These are phyloP conservation scores for Alternaria infectoria DNA, from an alignment of 2,329 filamentous ascomycete genomes.

Conservation along the genomic window DNA sequence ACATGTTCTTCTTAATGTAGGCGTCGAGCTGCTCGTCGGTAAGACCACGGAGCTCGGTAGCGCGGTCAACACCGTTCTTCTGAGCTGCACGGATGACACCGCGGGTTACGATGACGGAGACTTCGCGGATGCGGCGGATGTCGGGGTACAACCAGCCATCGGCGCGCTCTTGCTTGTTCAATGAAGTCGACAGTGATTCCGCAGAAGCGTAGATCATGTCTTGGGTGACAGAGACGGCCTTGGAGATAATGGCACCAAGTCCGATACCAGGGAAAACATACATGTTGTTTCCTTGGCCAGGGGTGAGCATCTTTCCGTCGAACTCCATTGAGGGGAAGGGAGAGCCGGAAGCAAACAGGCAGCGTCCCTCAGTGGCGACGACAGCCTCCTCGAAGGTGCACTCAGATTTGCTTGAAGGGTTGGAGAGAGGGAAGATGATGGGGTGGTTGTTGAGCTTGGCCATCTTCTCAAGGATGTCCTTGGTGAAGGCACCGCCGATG, in stretches of 20 bases:
- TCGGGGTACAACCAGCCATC: conserved; percentile 88
- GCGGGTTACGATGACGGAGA: conserved; percentile 82
- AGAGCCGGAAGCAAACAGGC: conserved; percentile 92
- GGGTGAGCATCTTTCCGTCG: conserved; percentile 55
- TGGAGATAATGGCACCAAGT: conserved; percentile 88
- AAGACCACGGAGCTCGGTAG: conserved; percentile 67
- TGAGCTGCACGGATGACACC: conserved; percentile 94
- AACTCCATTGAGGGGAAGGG: conserved; percentile 75
- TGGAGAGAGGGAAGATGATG: conserved; percentile 85
- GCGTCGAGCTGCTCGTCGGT: conserved; percentile 72
- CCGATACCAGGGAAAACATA: conserved; percentile 98
- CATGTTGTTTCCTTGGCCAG: conserved; percentile 76
- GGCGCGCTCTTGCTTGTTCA: conserved; percentile 81
- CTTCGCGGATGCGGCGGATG: conserved; percentile 89
- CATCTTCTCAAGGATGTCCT: conserved; percentile 74
- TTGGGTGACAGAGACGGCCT: conserved; percentile 85
- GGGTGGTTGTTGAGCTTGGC: conserved; percentile 72
- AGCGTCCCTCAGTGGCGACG: conserved; percentile 86
- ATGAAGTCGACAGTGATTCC: conserved; percentile 75
- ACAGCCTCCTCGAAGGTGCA: conserved; percentile 96
- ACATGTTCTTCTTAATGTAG: conserved; percentile 64
- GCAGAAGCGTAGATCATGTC: conserved; percentile 97
- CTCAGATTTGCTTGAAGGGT: conserved; percentile 95
- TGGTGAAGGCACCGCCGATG: conserved; percentile 92
- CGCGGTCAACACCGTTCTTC: conserved; percentile 68